These are phyloP conservation scores for Heritiera littoralis DNA, from an alignment of 345 rosid genomes.

Conservation along the genomic window DNA sequence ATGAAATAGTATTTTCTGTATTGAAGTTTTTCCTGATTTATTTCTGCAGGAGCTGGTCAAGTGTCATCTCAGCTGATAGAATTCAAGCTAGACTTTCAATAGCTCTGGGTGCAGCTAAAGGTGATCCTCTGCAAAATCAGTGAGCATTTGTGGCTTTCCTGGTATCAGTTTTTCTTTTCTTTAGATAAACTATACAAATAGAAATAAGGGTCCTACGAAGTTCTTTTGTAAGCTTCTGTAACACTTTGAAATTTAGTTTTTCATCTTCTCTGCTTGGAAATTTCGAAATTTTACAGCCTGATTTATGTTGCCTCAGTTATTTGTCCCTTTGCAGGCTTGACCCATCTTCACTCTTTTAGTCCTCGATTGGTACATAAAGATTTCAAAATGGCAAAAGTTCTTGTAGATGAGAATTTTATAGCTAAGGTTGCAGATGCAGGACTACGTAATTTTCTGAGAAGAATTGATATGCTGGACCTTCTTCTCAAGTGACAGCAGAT, in stretches of 20 bases:
- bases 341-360: slow-evolving; percentile 79
- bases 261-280: slow-evolving; percentile 15
- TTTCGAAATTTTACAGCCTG: slow-evolving; percentile 27
- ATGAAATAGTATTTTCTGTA: background rate
- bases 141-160: slow-evolving; percentile 78
- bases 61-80: slow-evolving; percentile 74
- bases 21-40: slow-evolving; percentile 13
- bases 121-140: slow-evolving; percentile 84
- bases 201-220: slow-evolving; percentile 17
- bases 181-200: slow-evolving; percentile 30
- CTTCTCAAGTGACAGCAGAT: slow-evolving; percentile 64
- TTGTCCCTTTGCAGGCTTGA: slow-evolving; percentile 62
- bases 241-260: slow-evolving; percentile 12
- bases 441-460: slow-evolving; percentile 72
- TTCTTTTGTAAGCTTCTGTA: slow-evolving; percentile 29
- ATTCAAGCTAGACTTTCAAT: slow-evolving; percentile 87
- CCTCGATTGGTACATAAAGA: slow-evolving; percentile 84
- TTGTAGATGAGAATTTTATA: slow-evolving; percentile 81
- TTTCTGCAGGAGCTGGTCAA: slow-evolving; percentile 59
- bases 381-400: slow-evolving; percentile 89
- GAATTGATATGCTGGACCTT: slow-evolving; percentile 73
- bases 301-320: slow-evolving; percentile 27
- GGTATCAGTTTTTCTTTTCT: slow-evolving; percentile 56
- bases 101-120: slow-evolving; percentile 95
- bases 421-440: slow-evolving; percentile 97